phyloP scores from a whole-genome alignment of 352 stramenopile species.

The Phytopythium delawarense region DNA sequence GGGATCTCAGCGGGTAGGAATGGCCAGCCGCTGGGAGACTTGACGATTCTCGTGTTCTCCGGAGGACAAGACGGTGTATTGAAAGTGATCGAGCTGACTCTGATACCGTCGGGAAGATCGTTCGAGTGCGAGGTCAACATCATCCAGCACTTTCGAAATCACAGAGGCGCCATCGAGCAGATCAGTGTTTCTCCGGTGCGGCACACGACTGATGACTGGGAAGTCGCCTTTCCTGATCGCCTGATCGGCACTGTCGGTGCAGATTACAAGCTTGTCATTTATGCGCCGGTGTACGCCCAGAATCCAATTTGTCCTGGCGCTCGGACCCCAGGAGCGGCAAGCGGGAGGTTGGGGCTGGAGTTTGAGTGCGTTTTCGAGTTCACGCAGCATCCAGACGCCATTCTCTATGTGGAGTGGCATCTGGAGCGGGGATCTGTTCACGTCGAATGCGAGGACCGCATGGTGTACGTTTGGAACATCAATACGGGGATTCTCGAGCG shows the following conservation, averaged over 20 bases:
- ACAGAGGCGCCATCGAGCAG: slow-evolving; percentile 57
- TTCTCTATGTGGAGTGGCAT: slow-evolving; percentile 54
- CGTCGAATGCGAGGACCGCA: slow-evolving; percentile 67
- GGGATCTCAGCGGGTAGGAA: not conserved
- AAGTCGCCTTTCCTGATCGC: slow-evolving; percentile 36
- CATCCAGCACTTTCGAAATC: slow-evolving; percentile 56
- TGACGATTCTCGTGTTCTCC: slow-evolving; percentile 58
- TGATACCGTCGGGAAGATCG: slow-evolving; percentile 21
- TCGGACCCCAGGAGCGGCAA: slow-evolving; percentile 1
- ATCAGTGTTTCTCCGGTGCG: slow-evolving; percentile 52
- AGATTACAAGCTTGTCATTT: slow-evolving; percentile 58
- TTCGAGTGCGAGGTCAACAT: slow-evolving; percentile 40
- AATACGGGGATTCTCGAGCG: slow-evolving; percentile 78
- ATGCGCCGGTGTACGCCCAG: slow-evolving; percentile 46
- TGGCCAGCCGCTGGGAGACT: not conserved
- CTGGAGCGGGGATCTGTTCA: slow-evolving; percentile 51
- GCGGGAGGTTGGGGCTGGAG: slow-evolving; percentile 22
- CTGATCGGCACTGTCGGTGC: slow-evolving; percentile 57
- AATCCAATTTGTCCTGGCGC: slow-evolving; percentile 23
- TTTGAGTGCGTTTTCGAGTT: slow-evolving; percentile 66
- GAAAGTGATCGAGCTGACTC: slow-evolving; percentile 43
- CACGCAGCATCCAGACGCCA: slow-evolving; percentile 51
- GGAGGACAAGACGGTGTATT: slow-evolving; percentile 59
- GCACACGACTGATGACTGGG: slow-evolving; percentile 14
- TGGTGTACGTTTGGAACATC: slow-evolving; percentile 78